These are phyloP conservation scores for Fimicolochytrium jonesii DNA, from an alignment of 192 early-diverging fungal genomes.

Conservation along the genomic window DNA sequence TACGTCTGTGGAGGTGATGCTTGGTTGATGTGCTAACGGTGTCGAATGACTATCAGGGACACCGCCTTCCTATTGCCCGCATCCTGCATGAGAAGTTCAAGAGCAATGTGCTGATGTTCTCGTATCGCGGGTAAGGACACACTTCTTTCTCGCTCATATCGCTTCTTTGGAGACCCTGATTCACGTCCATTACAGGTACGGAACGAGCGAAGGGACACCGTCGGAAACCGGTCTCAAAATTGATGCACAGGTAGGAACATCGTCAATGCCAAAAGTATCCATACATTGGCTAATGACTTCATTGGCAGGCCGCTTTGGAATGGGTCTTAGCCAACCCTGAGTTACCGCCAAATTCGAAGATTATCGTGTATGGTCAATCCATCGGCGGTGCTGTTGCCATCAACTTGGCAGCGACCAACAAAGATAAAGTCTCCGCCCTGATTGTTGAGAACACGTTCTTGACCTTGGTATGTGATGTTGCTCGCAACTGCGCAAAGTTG, in stretches of 20 bases:
- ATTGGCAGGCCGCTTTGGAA: conserved; percentile 69
- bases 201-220: conserved; percentile 79
- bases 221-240: conserved; percentile 82
- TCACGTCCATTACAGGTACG: conserved; percentile 56
- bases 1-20: neutral
- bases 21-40: no score
- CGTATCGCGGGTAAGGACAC: conserved; percentile 81
- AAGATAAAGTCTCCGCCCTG: conserved; percentile 71
- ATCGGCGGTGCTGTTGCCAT: conserved; percentile 97
- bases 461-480: conserved; percentile 71
- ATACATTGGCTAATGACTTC: neutral
- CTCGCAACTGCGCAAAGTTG: no score
- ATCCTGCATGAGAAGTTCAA: conserved; percentile 58
- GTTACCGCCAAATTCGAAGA: conserved; percentile 63
- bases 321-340: conserved; percentile 74
- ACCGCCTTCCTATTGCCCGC: conserved; percentile 87
- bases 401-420: conserved; percentile 73
- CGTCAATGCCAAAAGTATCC: neutral
- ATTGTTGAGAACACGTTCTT: conserved; percentile 95
- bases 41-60: no score
- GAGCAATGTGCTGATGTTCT: conserved; percentile 93
- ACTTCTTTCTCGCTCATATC: neutral
- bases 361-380: conserved; percentile 92
- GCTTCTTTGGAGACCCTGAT: neutral
- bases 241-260: conserved; percentile 76